Percentiles rank a stretch among this genome's conserved stretches.
phyloP scores from a whole-genome alignment of 2,329 filamentous ascomycete genomes.

The Trichoderma oligosporum region DNA sequence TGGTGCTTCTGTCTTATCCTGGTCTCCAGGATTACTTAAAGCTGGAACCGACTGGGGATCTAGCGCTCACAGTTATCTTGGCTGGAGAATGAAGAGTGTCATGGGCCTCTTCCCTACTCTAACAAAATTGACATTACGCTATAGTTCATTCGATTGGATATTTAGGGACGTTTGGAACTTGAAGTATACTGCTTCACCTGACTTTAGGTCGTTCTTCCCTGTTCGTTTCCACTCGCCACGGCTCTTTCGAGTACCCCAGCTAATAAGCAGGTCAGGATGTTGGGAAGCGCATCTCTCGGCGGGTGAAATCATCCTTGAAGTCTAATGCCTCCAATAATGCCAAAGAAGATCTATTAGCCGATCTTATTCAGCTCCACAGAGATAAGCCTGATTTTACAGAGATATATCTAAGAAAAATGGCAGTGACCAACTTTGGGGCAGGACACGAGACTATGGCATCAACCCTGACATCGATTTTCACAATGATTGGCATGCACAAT shows the following conservation, averaged over 20 bases:
- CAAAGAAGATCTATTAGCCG: slow-evolving; percentile 42
- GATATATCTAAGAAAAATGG: slow-evolving; percentile 48
- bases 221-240: slow-evolving; percentile 32
- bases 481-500: slow-evolving; percentile 43
- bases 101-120: slow-evolving; percentile 48
- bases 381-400: slow-evolving; percentile 45
- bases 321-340: slow-evolving; percentile 31
- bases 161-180: slow-evolving; percentile 45
- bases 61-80: slow-evolving; percentile 46
- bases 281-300: slow-evolving; percentile 31
- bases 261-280: slow-evolving; percentile 31
- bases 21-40: slow-evolving; percentile 48
- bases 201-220: slow-evolving; percentile 49
- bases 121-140: slow-evolving; percentile 39
- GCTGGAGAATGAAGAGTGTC: slow-evolving; percentile 51
- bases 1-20: slow-evolving; percentile 47
- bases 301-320: slow-evolving; percentile 32
- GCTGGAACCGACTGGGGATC: slow-evolving; percentile 44
- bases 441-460: slow-evolving; percentile 54
- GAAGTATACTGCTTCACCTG: slow-evolving; percentile 41
- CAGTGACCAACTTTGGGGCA: slow-evolving; percentile 53
- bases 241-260: not conserved
- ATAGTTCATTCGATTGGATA: slow-evolving; percentile 34
- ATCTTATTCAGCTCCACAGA: slow-evolving; percentile 45
- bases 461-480: slow-evolving; percentile 47